Evolutionary conservation across 306 rosid genomes (phyloP), one percentile per base, ranked within the genome.

Genomic region (Cucumis cinereus): DNA sequence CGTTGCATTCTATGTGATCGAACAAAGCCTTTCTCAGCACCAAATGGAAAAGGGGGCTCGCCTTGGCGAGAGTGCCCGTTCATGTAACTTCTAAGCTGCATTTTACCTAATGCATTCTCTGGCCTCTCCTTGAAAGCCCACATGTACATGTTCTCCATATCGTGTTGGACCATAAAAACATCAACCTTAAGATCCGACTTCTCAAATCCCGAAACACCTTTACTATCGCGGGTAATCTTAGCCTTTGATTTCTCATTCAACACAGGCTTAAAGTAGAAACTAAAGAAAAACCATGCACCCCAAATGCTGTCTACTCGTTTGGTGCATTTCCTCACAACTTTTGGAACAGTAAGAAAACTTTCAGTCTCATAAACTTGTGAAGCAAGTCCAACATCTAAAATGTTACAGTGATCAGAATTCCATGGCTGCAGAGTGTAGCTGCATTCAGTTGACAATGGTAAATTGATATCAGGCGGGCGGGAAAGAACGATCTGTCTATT

Each of bases 91-190:
- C 98, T 88, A 23, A 93, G 89, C 88, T 93, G 98, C 98, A 93
- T 93, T 90, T 93, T 93, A 23, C 98, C 98, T 82, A 93, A 76
- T 0, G 98, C 96, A 81, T 93, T 93, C 60, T 90, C 97, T 0
- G 98, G 98, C 79, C 92, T 87, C 80, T 89, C 96, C 92, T 93
- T 93, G 86, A 93, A 93, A 79, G 90, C 97, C 98, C 98, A 93
- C 98, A 93, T 93, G 84, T 93, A 93, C 98, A 93, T 89, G 76
- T 93, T 93, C 78, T 93, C 98, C 98, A 93, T 89, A 87, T 93
- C 98, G 59, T 93, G 98, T 67, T 93, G 98, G 59, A 93, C 98
- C 94, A 93, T 86, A 78, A 93, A 93, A 73, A 91, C 89, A 79
- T 93, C 97, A 0, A 91, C 88, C 87, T 90, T 93, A 59, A 93